Base-by-base conservation (phyloP, 257 asterid species). In the Lycium ferocissimum region DNA sequence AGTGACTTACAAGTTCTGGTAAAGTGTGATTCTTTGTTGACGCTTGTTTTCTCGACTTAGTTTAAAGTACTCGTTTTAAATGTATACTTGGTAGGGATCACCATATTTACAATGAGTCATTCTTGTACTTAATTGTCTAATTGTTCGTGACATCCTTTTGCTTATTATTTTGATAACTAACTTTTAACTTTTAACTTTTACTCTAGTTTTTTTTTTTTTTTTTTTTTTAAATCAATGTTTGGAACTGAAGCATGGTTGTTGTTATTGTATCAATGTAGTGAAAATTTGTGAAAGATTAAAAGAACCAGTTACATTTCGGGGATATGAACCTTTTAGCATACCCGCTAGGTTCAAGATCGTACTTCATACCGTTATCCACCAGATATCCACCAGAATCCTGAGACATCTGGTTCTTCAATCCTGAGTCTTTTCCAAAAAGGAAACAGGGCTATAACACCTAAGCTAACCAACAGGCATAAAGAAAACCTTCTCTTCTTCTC, bases 1-100 rank as follows among this genome's bases (percentile, higher is more conserved):
- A 76, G 84, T 18, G 84, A 80, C 71, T 6, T 20, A 5, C 49
- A 86, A 69, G 80, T 71, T 45, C 83, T 89, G 92, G 92, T 87
- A 85, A 49, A 61, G 35, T 53, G 10, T 59, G 51, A 45, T 53
- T 63, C 54, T 11, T 70, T 20, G 26, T 20, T 17, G 9, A 43
- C 53, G 37, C 81, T 70, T 20, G 35, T 54, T 51, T 43, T 11
- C 26, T 7, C 12, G 7, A 78, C 33, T 75, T 58, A 1, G n/a
- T 37, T 5, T 63, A 12, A 57, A 33, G 26, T 26, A 26, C 9
- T 78, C 49, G 9, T 78, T 51, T 8, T 53, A 53, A 14, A 78
- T 78, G 10, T 76, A 78, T 54, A 26, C 7, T 43, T 51, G 63
- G 63, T 22, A 22, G 26, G 22, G 82, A 51, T 51, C 61, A 51